Conservation (phyloP, 306 rosid genomes). For the Inga oerstediana region DNA sequence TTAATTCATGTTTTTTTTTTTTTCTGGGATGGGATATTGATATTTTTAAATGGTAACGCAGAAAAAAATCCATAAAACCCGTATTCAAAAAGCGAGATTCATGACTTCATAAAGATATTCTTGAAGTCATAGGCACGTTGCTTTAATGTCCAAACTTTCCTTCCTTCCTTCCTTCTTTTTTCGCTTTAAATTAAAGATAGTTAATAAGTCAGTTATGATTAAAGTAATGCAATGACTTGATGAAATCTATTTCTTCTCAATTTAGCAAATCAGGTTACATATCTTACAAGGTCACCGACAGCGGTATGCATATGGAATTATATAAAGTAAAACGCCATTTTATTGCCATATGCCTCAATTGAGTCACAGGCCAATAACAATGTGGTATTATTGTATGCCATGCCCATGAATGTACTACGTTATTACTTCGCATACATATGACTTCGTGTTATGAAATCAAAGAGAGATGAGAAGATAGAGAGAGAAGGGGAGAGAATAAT, state of each 20-base stretch:
- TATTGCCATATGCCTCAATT: too few relatives aligned
- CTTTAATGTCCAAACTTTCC: constrained; percentile 25
- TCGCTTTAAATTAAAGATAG: neutral
- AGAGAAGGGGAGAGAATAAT: too few relatives aligned
- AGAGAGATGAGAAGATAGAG: too few relatives aligned
- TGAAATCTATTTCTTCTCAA: neutral
- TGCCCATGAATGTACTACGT: too few relatives aligned
- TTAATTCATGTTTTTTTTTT: neutral
- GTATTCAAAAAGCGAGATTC: constrained; percentile 39
- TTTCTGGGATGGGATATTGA: neutral
- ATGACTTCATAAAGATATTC: constrained; percentile 26
- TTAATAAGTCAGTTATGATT: neutral
- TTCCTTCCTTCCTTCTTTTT: neutral
- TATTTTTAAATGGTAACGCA: constrained; percentile 1
- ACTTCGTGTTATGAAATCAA: too few relatives aligned
- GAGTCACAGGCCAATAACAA: too few relatives aligned
- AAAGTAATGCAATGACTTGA: neutral
- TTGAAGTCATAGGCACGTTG: constrained; percentile 15
- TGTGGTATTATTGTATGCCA: too few relatives aligned
- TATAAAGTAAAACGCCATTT: too few relatives aligned
- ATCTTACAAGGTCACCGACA: too few relatives aligned
- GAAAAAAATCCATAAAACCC: constrained; percentile 31
- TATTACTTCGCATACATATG: too few relatives aligned
- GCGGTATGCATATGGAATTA: too few relatives aligned
- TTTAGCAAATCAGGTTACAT: neutral